Evolutionary conservation across 805 yeast genomes (phyloP), one percentile per base, ranked within the genome.

Genomic region (Candida schatavii): DNA sequence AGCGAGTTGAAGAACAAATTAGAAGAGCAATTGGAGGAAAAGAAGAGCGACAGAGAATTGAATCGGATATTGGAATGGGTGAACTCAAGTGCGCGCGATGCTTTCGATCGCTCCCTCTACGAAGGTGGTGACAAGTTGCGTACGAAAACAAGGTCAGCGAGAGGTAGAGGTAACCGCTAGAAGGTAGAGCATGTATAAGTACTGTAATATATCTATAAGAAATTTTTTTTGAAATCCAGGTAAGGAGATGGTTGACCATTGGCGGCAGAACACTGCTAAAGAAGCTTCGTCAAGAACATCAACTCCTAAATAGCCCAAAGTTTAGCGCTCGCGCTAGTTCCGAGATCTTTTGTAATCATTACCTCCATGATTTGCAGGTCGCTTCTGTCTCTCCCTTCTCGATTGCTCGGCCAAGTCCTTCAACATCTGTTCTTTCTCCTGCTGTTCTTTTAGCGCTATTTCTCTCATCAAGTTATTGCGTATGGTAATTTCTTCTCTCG

Each of bases 61-160:
- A 63, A 66, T 17, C 59, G 81, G 40, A 78, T 80, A 25, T 54
- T 71, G 2, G 79, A 77, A 43, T 82, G 88, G 87, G 80, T 79
- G 20, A 82, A 82, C 51, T 70, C 79, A 6, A 61, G 70, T 14
- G 85, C 87, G 1, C 48, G 73, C 13, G 83, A 78, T 10, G 56
- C 59, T 31, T 60, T 69, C 13, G 85, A 80, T 3, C 68, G 70
- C 45, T 61, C 74, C 0, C 78, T 81, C 45, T 81, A 77, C 46
- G 85, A 79, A 13, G 86, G 85, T 13, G 75, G 72, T 3, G 73
- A 66, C 44, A 59, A 51, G 45, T 42, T 46, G 10, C 61, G 58
- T 49, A 37, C 47, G n/a, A 50, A 51, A 38, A 49, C 27, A 23
- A 23, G 27, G 11, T 7, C 11, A 11, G 27, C 11, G 11, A 23